phyloP scores from a whole-genome alignment of 2,329 filamentous ascomycete genomes.

The Xylariomycetidae sp. region DNA sequence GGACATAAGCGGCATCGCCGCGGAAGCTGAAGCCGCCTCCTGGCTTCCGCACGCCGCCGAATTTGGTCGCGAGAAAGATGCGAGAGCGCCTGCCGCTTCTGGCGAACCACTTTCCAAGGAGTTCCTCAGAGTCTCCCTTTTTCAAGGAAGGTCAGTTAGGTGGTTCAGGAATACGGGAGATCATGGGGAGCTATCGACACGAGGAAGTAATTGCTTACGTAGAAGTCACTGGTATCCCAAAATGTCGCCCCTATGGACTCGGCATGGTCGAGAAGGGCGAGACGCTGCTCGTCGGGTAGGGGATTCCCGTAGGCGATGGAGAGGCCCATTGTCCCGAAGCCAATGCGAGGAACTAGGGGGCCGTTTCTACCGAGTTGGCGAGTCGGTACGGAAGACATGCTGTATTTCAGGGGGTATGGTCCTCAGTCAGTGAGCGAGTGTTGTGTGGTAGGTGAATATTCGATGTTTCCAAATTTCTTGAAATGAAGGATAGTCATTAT shows the following conservation, averaged over 20 bases:
- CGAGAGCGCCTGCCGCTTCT: conserved; percentile 36
- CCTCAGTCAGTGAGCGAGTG: no score
- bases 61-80: conserved; percentile 47
- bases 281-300: conserved; percentile 28
- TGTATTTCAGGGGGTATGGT: no score
- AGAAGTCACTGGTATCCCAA: conserved; percentile 35
- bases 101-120: conserved; percentile 34
- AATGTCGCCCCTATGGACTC: conserved; percentile 32
- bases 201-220: conserved; percentile 32
- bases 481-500: no score
- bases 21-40: conserved; percentile 10
- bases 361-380: conserved; percentile 40
- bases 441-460: no score
- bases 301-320: conserved; percentile 10
- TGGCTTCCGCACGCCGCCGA: conserved; percentile 30
- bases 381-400: no score
- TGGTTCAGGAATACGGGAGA: no score
- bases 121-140: conserved; percentile 31
- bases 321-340: conserved; percentile 39
- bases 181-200: no score
- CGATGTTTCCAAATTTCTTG: no score
- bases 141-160: no score
- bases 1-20: conserved; percentile 18
- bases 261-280: conserved; percentile 32
- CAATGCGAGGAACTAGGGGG: conserved; percentile 36